Base-by-base conservation (phyloP, 805 yeast species). In the Kazachstania africana region DNA sequence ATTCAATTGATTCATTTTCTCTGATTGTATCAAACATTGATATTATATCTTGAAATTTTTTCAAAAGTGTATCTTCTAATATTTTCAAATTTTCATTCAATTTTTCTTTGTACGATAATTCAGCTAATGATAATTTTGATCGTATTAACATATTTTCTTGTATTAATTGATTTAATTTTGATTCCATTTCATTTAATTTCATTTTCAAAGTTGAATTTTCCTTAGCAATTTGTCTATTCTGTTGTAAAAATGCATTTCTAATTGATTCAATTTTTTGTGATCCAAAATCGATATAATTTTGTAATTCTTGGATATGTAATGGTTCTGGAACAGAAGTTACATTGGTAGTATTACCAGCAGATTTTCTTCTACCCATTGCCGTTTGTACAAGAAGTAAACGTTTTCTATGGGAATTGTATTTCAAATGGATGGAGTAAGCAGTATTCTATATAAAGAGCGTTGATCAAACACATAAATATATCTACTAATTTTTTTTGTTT, bases 161-260 rank as follows among this genome's bases (percentile, higher is more conserved):
- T 10, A 65, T 62, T 41, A 74, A 48, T 13, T 66, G 70, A 15
- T 64, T 57, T 16, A 75, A 48, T 36, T 62, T 66, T 9, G 54
- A 47, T 48, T 77, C 83, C 48, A 79, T 49, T 18, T 65, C 71
- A 4, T 66, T 51, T 16, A 78, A 58, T 39, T 62, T 69, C 24
- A 64, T 48, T 62, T 67, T 59, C 47, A 77, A 55, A 15, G 62
- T 48, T 3, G 78, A 66, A 47, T 74, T 76, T 30, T 66, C 68
- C 38, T 64, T 70, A 1, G 82, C 82, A 17, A 79, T 52, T n/a
- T 68, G 65, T 32, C 61, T 62, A 50, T 78, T 78, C 44, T 53
- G 64, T 29, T 39, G 47, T 26, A 44, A 45, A 35, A 48, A 51
- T 8, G 43, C 51, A 34, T 38, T 40, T 22, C 40, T 53, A n/a